Evolutionary conservation across 1,284 basidiomycete genomes (phyloP).

Genomic region (Pseudomicrostroma phylloplanum): DNA sequence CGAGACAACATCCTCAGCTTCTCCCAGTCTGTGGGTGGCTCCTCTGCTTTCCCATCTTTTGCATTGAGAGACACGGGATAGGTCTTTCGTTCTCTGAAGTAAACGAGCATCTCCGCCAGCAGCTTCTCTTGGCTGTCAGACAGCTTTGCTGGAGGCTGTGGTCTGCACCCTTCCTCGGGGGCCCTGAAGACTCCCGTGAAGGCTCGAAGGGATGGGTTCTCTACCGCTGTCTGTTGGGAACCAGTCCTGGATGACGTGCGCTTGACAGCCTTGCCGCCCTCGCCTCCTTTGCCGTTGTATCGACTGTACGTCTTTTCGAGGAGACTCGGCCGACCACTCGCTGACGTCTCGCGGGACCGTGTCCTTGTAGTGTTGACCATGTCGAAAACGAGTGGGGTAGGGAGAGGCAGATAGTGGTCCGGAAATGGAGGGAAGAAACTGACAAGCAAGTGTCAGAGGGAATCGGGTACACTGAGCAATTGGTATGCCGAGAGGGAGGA

Average conservation of each 20-base stretch:
- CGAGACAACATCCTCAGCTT: conserved; percentile 43
- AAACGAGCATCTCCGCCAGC: conserved; percentile 30
- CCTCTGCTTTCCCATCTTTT: conserved; percentile 13
- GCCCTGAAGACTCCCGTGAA: conserved; percentile 32
- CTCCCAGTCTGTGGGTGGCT: conserved; percentile 45
- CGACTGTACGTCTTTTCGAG: conserved; percentile 3
- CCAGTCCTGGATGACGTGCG: not conserved
- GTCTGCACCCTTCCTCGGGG: conserved; percentile 30
- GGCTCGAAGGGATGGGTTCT: not conserved
- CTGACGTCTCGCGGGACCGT: not conserved
- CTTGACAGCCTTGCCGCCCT: not conserved
- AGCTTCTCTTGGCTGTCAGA: conserved; percentile 29
- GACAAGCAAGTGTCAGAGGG: not conserved
- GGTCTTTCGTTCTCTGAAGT: conserved; percentile 27
- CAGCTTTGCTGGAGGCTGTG: conserved; percentile 22
- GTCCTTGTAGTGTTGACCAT: not conserved
- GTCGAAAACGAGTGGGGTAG: not conserved
- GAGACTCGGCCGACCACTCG: not conserved
- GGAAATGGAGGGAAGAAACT: not conserved
- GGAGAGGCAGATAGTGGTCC: not conserved
- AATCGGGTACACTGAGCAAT: not conserved
- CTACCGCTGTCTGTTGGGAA: conserved; percentile 3
- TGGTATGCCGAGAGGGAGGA: not conserved
- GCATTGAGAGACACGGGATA: conserved; percentile 29
- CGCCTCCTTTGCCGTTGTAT: not conserved